Percentiles rank a stretch among this genome's conserved stretches.
Conservation (phyloP, 1,284 basidiomycete species). For the Takashimella tepidaria region DNA sequence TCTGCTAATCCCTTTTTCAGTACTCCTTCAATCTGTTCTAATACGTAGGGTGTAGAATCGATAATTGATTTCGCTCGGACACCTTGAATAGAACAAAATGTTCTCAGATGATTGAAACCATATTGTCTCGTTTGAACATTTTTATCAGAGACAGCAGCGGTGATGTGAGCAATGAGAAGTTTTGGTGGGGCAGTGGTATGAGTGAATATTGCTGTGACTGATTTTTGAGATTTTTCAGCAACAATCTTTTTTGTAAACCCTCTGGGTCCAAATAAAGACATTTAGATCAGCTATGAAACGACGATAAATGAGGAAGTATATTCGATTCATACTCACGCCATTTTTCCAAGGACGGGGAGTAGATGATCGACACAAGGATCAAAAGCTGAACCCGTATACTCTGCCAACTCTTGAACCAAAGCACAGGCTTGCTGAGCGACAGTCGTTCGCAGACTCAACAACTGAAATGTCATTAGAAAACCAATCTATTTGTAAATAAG, state of each 20-base stretch:
- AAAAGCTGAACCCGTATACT: constrained; percentile 61
- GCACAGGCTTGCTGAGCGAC: constrained; percentile 74
- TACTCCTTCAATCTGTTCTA: constrained; percentile 66
- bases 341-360: constrained; percentile 68
- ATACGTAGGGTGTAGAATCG: constrained; percentile 56
- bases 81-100: constrained; percentile 67
- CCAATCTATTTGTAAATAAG: not conserved
- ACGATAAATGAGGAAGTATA: not conserved
- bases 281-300: no score
- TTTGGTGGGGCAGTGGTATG: constrained; percentile 70
- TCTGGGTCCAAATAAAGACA: no score
- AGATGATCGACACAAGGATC: constrained; percentile 74
- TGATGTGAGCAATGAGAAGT: constrained; percentile 65
- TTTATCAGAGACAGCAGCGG: constrained; percentile 73
- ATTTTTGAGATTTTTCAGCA: constrained; percentile 76
- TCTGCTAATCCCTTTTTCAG: constrained; percentile 71
- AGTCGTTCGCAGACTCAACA: constrained; percentile 86
- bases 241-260: constrained; percentile 91
- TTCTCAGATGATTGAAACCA: constrained; percentile 61
- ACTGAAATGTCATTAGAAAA: constrained; percentile 50
- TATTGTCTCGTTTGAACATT: constrained; percentile 71
- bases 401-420: constrained; percentile 71
- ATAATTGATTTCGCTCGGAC: constrained; percentile 59
- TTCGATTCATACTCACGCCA: constrained; percentile 59
- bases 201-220: constrained; percentile 63